Percentiles rank a stretch among this genome's conserved stretches.
Conservation (phyloP, 495 filamentous ascomycete genomes). For the Jackrogersella minutella region DNA sequence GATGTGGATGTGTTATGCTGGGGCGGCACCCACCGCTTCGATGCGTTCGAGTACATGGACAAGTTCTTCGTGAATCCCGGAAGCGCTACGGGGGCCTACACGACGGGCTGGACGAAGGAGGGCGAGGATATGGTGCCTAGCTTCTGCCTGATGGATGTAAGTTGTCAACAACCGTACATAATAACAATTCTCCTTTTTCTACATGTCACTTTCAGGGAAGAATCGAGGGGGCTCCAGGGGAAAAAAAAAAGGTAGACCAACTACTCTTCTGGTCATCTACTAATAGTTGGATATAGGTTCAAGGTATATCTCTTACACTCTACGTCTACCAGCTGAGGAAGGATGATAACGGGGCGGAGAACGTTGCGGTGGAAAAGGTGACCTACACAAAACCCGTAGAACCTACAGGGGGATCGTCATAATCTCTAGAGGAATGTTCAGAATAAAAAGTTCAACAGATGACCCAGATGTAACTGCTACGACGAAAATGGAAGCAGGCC, state of each 20-base stretch:
- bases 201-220: neutral
- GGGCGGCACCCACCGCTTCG: slow-evolving; percentile 97
- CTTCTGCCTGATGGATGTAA: slow-evolving; percentile 99
- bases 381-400: slow-evolving; percentile 88
- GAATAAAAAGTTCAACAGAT: slow-evolving; percentile 29
- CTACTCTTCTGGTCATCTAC: slow-evolving; percentile 5
- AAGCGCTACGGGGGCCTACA: slow-evolving; percentile 88
- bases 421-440: slow-evolving; percentile 27
- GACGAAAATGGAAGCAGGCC: slow-evolving; percentile 9
- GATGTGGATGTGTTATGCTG: slow-evolving; percentile 97
- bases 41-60: slow-evolving; percentile 98
- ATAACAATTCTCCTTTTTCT: neutral
- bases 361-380: slow-evolving; percentile 96
- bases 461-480: slow-evolving; percentile 27
- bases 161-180: slow-evolving; percentile 49
- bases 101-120: slow-evolving; percentile 63
- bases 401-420: slow-evolving; percentile 54
- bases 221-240: neutral
- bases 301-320: slow-evolving; percentile 94
- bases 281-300: slow-evolving; percentile 67
- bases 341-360: slow-evolving; percentile 87
- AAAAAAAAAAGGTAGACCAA: neutral
- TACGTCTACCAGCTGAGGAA: slow-evolving; percentile 97
- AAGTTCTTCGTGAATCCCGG: slow-evolving; percentile 99
- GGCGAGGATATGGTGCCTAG: slow-evolving; percentile 87